Conservation (phyloP, 202 grass and related monocot species). For the Saccharum hybrid region DNA sequence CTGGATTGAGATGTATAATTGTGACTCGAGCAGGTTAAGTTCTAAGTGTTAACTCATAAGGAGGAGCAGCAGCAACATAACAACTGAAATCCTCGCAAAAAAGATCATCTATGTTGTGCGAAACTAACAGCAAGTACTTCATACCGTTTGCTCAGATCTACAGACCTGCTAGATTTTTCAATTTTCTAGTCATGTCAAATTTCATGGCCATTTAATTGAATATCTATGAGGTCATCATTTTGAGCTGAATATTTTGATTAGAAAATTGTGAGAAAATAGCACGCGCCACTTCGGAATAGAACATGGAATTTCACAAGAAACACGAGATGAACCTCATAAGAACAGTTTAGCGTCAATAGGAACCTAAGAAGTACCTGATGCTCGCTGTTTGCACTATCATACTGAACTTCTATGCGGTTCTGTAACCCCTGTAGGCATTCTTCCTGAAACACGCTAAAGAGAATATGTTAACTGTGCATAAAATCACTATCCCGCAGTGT, state of each 20-base stretch:
- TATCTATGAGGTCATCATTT: not conserved
- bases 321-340: not conserved
- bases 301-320: conserved; percentile 25
- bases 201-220: conserved; percentile 10
- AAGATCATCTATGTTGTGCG: not conserved
- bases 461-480: conserved; percentile 8
- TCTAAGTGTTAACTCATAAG: conserved; percentile 7
- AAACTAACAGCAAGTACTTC: not conserved
- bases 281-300: conserved; percentile 18
- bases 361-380: conserved; percentile 70
- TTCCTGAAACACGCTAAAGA: conserved; percentile 57
- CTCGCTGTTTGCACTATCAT: conserved; percentile 71
- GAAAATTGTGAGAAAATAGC: conserved; percentile 10
- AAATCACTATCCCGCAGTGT: not conserved
- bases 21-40: conserved; percentile 6
- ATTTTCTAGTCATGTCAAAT: not conserved
- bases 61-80: not conserved
- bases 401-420: conserved; percentile 80
- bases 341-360: not conserved
- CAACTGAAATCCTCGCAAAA: not conserved
- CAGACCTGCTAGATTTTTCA: not conserved
- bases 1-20: not conserved
- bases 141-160: not conserved
- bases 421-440: conserved; percentile 85
- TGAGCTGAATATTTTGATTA: conserved; percentile 23